These are phyloP conservation scores for Misopates orontium DNA, from an alignment of 257 asterid genomes.

Conservation along the genomic window DNA sequence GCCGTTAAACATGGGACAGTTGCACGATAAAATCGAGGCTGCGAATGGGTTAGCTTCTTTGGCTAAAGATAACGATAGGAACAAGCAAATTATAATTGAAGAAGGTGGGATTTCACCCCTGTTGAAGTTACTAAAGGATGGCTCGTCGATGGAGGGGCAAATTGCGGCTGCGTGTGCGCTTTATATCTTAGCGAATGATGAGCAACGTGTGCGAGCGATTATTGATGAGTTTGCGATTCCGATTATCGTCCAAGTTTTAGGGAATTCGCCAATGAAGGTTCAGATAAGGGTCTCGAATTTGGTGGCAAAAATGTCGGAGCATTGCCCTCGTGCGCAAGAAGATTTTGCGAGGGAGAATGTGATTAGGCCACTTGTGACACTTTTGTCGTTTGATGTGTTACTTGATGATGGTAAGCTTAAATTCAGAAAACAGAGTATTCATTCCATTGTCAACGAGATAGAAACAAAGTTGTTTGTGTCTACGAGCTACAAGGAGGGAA, in stretches of 20 bases:
- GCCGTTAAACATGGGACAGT: conserved; percentile 58
- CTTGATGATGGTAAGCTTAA: conserved; percentile 55
- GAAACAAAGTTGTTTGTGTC: conserved; percentile 31
- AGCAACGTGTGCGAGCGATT: conserved; percentile 55
- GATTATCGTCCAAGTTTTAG: conserved; percentile 58
- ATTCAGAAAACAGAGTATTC: conserved; percentile 49
- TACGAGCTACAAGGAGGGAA: conserved; percentile 41
- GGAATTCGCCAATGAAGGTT: conserved; percentile 63
- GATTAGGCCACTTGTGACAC: conserved; percentile 73
- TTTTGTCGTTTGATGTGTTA: conserved; percentile 59
- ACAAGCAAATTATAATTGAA: conserved; percentile 75
- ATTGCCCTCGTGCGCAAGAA: conserved; percentile 59
- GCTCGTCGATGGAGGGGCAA: conserved; percentile 63
- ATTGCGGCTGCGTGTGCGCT: conserved; percentile 64
- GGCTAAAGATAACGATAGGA: conserved; percentile 80
- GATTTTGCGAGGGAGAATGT: conserved; percentile 78
- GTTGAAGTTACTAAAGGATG: conserved; percentile 60
- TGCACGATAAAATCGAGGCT: conserved; percentile 63
- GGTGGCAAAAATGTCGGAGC: conserved; percentile 69
- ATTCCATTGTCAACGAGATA: conserved; percentile 67
- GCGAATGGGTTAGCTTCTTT: conserved; percentile 65
- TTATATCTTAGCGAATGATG: conserved; percentile 49
- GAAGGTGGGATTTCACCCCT: conserved; percentile 77
- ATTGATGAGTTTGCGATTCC: conserved; percentile 56
- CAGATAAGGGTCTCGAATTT: conserved; percentile 63